These are phyloP conservation scores for Ophiostoma piceae DNA, from an alignment of 2,329 filamentous ascomycete genomes.

Conservation along the genomic window DNA sequence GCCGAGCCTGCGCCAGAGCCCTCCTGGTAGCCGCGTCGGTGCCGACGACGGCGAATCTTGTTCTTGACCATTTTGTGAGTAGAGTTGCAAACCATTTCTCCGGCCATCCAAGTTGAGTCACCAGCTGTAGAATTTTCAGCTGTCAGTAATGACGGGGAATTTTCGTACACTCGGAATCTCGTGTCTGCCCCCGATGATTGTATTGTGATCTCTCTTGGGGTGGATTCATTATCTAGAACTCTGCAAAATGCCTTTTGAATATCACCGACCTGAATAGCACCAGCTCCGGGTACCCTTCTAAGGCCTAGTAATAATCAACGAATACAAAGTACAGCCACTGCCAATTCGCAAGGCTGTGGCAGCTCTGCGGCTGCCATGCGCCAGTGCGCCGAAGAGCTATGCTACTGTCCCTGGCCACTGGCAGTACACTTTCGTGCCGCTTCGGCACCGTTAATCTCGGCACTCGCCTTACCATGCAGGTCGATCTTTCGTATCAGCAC, in stretches of 20 bases:
- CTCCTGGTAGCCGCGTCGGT: conserved; percentile 6
- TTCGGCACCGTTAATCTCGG: not conserved
- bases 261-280: not conserved
- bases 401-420: not conserved
- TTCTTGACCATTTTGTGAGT: not conserved
- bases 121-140: not conserved
- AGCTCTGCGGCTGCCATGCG: not conserved
- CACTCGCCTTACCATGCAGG: not conserved
- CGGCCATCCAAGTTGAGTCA: not conserved
- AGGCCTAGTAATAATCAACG: not conserved
- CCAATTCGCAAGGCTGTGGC: not conserved
- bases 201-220: not conserved
- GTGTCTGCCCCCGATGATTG: not conserved
- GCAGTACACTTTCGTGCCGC: not conserved
- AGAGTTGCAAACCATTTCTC: not conserved
- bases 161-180: not conserved
- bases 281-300: not conserved
- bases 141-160: not conserved
- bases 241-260: too few relatives aligned
- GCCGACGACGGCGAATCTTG: conserved; percentile 5
- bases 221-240: too few relatives aligned
- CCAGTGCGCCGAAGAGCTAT: not conserved
- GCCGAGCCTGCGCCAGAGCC: conserved; percentile 12
- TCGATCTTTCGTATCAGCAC: not conserved
- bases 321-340: not conserved